These are phyloP conservation scores for Botryosphaeria dothidea DNA, from an alignment of 2,329 filamentous ascomycete species.

Conservation along the genomic window DNA sequence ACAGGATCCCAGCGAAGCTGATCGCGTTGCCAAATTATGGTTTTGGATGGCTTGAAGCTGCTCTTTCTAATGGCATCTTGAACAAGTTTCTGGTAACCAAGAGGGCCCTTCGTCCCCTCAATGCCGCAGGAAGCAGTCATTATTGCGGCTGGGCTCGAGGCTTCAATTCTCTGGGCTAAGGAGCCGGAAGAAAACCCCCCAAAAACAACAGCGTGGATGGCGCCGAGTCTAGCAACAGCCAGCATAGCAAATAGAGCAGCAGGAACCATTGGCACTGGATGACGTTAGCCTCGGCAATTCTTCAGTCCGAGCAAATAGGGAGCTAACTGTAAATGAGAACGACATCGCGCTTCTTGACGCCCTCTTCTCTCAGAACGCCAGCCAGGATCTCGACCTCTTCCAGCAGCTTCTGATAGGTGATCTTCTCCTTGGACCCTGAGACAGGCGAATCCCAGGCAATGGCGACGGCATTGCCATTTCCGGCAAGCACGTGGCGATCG, in stretches of 20 bases:
- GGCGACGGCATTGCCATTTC: slow-evolving; percentile 72
- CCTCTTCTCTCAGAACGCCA: slow-evolving; percentile 78
- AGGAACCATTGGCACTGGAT: slow-evolving; percentile 88
- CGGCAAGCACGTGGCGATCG: slow-evolving; percentile 80
- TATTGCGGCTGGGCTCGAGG: slow-evolving; percentile 71
- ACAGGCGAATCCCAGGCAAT: slow-evolving; percentile 90
- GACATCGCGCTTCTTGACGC: slow-evolving; percentile 79
- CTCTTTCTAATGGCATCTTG: slow-evolving; percentile 70
- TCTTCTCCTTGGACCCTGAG: slow-evolving; percentile 67
- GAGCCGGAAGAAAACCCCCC: slow-evolving; percentile 83
- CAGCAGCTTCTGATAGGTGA: slow-evolving; percentile 75
- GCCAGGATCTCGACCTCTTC: slow-evolving; percentile 80
- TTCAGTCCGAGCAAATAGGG: neutral
- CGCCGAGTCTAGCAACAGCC: slow-evolving; percentile 77
- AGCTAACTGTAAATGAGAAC: slow-evolving; percentile 82
- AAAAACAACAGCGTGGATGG: slow-evolving; percentile 89
- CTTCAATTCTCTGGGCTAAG: slow-evolving; percentile 85
- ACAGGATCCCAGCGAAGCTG: slow-evolving; percentile 72
- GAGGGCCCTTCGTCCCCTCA: slow-evolving; percentile 77
- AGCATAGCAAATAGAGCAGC: slow-evolving; percentile 84
- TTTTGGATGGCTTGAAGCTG: slow-evolving; percentile 68
- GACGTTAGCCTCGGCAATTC: neutral
- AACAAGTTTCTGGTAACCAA: slow-evolving; percentile 76
- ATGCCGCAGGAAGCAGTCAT: slow-evolving; percentile 92
- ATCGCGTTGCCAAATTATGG: slow-evolving; percentile 82